Conservation (phyloP, 2,329 filamentous ascomycete species). For the Alternaria arborescens region DNA sequence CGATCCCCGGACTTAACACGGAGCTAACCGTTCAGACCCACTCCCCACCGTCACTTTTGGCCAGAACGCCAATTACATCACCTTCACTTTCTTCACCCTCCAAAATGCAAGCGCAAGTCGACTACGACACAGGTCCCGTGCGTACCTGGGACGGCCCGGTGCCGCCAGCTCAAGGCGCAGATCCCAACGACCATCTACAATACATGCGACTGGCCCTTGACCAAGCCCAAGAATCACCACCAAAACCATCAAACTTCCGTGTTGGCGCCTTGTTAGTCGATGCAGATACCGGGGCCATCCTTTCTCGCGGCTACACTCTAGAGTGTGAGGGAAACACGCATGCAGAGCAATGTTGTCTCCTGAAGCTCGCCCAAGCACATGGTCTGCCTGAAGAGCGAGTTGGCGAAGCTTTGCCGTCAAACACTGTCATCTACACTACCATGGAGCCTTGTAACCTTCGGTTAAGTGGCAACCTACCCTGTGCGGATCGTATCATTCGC, state of each 20-base stretch:
- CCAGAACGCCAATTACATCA: slow-evolving; percentile 16
- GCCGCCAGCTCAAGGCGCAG: slow-evolving; percentile 24
- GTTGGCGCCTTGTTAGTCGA: slow-evolving; percentile 89
- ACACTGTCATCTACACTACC: slow-evolving; percentile 82
- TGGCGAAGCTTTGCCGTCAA: slow-evolving; percentile 59
- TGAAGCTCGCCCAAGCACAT: slow-evolving; percentile 67
- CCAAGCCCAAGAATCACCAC: slow-evolving; percentile 81
- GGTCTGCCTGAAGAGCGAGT: slow-evolving; percentile 63
- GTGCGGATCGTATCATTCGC: slow-evolving; percentile 78
- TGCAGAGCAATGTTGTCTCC: slow-evolving; percentile 90
- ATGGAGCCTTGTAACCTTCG: slow-evolving; percentile 85
- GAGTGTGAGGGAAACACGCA: slow-evolving; percentile 94
- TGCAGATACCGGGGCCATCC: slow-evolving; percentile 63
- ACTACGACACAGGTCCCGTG: slow-evolving; percentile 25
- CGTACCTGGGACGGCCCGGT: slow-evolving; percentile 30
- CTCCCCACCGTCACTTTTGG: neutral
- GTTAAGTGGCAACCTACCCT: slow-evolving; percentile 77
- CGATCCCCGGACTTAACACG: slow-evolving; percentile 32
- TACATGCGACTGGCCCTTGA: slow-evolving; percentile 77
- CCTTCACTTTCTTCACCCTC: slow-evolving; percentile 14
- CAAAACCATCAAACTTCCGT: slow-evolving; percentile 89
- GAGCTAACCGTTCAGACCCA: slow-evolving; percentile 20
- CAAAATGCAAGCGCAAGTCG: slow-evolving; percentile 36
- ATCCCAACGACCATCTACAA: slow-evolving; percentile 42
- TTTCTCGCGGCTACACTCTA: slow-evolving; percentile 87